These are phyloP conservation scores for Sphaceloma murrayae DNA, from an alignment of 2,329 filamentous ascomycete genomes.

Conservation along the genomic window DNA sequence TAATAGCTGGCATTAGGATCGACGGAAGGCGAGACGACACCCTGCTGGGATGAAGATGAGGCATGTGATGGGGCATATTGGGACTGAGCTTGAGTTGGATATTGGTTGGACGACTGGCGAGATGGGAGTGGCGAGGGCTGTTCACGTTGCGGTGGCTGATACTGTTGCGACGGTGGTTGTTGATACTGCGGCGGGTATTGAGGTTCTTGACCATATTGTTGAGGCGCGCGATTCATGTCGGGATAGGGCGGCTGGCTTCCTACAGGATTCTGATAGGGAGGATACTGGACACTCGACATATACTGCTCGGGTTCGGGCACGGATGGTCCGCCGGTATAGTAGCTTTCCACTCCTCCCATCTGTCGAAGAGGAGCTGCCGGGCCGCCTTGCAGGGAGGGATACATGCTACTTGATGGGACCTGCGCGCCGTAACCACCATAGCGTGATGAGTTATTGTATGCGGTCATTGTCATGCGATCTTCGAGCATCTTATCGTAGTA, in stretches of 20 bases:
- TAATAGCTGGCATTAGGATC: constrained; percentile 53
- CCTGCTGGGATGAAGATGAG: constrained; percentile 24
- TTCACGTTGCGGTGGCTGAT: constrained; percentile 22
- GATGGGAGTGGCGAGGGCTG: constrained; percentile 28
- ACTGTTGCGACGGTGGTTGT: constrained; percentile 23
- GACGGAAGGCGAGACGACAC: constrained; percentile 27
- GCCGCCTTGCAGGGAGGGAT: constrained; percentile 58
- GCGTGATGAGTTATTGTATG: constrained; percentile 67
- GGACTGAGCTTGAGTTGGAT: constrained; percentile 26
- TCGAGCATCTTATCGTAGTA: constrained; percentile 99
- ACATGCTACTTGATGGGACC: constrained; percentile 50
- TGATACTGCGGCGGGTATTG: constrained; percentile 26
- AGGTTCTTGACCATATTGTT: constrained; percentile 28
- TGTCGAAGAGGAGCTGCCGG: constrained; percentile 35
- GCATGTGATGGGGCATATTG: constrained; percentile 31
- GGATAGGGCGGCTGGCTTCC: constrained; percentile 31
- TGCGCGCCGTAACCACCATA: constrained; percentile 33
- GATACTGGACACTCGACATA: constrained; percentile 44
- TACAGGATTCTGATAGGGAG: constrained; percentile 29
- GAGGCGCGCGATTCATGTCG: constrained; percentile 28
- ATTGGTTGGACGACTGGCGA: constrained; percentile 26
- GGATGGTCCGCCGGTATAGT: constrained; percentile 57
- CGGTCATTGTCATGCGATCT: constrained; percentile 78
- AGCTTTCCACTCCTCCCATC: constrained; percentile 60
- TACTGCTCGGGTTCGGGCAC: constrained; percentile 42